These are phyloP conservation scores for Spirogloea muscicola DNA, from an alignment of 139 green algal genomes.

Conservation along the genomic window DNA sequence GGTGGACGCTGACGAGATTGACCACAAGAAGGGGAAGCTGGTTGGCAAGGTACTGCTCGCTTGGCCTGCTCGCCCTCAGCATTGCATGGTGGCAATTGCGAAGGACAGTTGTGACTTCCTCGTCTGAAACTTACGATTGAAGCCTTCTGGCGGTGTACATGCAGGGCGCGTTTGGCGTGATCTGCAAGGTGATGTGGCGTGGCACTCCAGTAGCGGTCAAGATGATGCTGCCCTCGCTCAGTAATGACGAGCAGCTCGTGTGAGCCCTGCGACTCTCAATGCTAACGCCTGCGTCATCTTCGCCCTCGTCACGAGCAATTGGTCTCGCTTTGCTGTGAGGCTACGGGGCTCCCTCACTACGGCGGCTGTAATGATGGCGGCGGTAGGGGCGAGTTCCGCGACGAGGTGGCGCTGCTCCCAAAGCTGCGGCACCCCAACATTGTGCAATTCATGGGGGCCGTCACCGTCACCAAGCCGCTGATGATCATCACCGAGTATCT, in stretches of 20 bases:
- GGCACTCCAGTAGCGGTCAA: conserved; percentile 55
- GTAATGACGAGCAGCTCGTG: conserved; percentile 39
- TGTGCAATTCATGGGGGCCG: conserved; percentile 51
- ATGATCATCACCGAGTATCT: conserved; percentile 9
- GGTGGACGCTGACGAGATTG: conserved; percentile 20
- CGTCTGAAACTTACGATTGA: too few relatives aligned
- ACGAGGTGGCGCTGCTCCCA: conserved; percentile 45
- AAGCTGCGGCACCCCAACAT: conserved; percentile 45
- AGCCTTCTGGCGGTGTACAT: too few relatives aligned
- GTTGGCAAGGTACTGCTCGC: conserved; percentile 35
- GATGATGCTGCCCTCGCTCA: conserved; percentile 31
- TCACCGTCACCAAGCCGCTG: background rate
- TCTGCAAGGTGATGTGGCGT: conserved; percentile 48
- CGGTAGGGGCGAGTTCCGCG: conserved; percentile 41
- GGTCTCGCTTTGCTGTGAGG: too few relatives aligned
- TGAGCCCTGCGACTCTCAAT: too few relatives aligned
- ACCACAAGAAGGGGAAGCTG: conserved; percentile 8
- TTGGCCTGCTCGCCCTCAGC: too few relatives aligned
- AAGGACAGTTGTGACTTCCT: too few relatives aligned
- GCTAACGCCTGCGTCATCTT: too few relatives aligned
- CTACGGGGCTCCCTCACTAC: too few relatives aligned
- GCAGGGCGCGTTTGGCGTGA: conserved; percentile 53
- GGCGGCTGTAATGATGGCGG: too few relatives aligned
- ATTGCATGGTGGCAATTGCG: too few relatives aligned
- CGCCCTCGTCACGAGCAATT: too few relatives aligned